A percentile compares a stretch with the other conserved stretches of the same genome.
These are phyloP conservation scores for Fusarium phyllophilum DNA, from an alignment of 2,329 filamentous ascomycete genomes.

Conservation along the genomic window DNA sequence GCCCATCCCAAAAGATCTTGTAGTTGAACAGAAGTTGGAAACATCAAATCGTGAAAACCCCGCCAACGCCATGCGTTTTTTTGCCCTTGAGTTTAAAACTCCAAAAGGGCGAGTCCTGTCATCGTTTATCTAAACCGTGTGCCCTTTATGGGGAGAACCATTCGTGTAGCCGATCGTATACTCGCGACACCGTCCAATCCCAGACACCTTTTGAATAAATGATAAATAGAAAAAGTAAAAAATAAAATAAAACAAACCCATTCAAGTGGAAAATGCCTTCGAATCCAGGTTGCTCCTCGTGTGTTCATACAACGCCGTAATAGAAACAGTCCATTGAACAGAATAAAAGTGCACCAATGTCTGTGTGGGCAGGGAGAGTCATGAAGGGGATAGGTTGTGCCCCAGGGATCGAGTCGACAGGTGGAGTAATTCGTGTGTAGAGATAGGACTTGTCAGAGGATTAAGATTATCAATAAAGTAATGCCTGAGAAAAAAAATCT, in stretches of 20 bases:
- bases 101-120: slow-evolving; percentile 21
- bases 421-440: neutral
- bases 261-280: slow-evolving; percentile 24
- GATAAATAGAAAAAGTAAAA: slow-evolving; percentile 5
- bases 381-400: slow-evolving; percentile 8
- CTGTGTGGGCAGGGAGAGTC: neutral
- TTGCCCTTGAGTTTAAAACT: slow-evolving; percentile 23
- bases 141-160: slow-evolving; percentile 19
- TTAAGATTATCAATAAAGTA: slow-evolving; percentile 41
- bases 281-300: slow-evolving; percentile 27
- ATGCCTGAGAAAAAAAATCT: neutral
- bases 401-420: slow-evolving; percentile 3
- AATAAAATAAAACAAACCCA: slow-evolving; percentile 1
- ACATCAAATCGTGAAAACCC: slow-evolving; percentile 32
- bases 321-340: slow-evolving; percentile 8
- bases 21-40: slow-evolving; percentile 24
- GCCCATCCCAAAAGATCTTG: neutral
- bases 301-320: slow-evolving; percentile 39
- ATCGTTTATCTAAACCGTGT: slow-evolving; percentile 42
- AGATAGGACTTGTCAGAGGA: slow-evolving; percentile 11
- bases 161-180: slow-evolving; percentile 41
- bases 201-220: slow-evolving; percentile 14
- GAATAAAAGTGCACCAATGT: slow-evolving; percentile 14
- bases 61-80: slow-evolving; percentile 41
- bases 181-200: slow-evolving; percentile 37